A percentile compares a stretch with the other conserved stretches of the same genome.
Conservation (phyloP, 78 protist genomes). For the Dictyostelium brefeldianum region DNA sequence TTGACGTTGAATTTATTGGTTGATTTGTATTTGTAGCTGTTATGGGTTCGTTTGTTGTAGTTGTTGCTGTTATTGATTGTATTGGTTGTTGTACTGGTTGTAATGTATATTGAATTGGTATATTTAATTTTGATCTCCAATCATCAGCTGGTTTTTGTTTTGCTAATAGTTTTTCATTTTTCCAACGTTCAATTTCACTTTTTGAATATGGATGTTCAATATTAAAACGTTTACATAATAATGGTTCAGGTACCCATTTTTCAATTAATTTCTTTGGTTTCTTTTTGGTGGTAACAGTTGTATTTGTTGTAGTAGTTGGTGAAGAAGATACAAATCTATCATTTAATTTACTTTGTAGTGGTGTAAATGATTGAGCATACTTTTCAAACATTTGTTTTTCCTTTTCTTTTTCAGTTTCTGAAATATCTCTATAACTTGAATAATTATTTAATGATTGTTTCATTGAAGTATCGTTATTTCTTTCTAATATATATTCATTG, state of each 20-base stretch:
- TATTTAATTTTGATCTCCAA: conserved; percentile 60
- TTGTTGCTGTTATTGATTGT: neutral
- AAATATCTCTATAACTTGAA: conserved; percentile 3
- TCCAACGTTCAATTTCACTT: conserved; percentile 10
- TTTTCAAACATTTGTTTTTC: conserved; percentile 6
- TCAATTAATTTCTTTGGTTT: neutral
- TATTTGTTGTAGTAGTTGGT: neutral
- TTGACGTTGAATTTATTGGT: neutral
- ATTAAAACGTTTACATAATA: conserved; percentile 47
- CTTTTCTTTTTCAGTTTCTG: conserved; percentile 5
- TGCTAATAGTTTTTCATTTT: neutral
- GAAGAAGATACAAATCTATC: conserved; percentile 35
- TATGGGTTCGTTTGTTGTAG: neutral
- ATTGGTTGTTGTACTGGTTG: neutral
- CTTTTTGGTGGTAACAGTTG: neutral
- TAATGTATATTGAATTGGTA: neutral
- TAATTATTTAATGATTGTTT: conserved; percentile 11
- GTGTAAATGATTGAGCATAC: conserved; percentile 23
- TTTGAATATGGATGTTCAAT: conserved; percentile 34
- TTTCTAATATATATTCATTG: conserved; percentile 17
- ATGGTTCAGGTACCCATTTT: conserved; percentile 52
- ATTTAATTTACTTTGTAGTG: conserved; percentile 33
- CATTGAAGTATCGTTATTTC: neutral
- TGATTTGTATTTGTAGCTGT: neutral
- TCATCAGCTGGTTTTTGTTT: conserved; percentile 26